Conservation (phyloP, 208 protist genomes). For the Strigomonas culicis region DNA sequence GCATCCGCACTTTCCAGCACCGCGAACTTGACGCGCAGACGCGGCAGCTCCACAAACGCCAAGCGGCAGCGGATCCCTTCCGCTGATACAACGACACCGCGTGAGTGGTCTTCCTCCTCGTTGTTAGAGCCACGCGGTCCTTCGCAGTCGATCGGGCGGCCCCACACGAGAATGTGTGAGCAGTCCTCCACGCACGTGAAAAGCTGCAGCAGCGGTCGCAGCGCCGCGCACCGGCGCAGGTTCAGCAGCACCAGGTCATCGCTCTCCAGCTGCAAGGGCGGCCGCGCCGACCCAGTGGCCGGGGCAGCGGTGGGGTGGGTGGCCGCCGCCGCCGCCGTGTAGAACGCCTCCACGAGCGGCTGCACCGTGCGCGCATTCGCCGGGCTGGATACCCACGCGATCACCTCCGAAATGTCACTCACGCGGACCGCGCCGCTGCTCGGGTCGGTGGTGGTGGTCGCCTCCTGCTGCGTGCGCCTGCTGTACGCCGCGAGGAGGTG, state of each 20-base stretch:
- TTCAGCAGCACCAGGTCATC: conserved; percentile 47
- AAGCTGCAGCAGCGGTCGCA: conserved; percentile 48
- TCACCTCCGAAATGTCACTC: conserved; percentile 22
- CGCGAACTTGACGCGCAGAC: conserved; percentile 81
- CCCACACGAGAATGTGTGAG: conserved; percentile 89
- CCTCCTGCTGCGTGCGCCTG: conserved; percentile 16
- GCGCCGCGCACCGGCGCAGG: conserved; percentile 25
- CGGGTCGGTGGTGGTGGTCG: conserved; percentile 16
- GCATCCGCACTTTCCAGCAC: conserved; percentile 33
- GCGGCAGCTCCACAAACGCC: conserved; percentile 81
- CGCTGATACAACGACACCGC: neutral
- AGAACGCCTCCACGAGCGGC: conserved; percentile 3
- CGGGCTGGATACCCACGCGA: conserved; percentile 19
- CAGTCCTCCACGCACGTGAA: conserved; percentile 72
- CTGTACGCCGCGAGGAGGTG: conserved; percentile 15
- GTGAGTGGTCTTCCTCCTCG: neutral
- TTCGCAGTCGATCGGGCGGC: neutral
- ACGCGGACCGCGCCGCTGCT: neutral
- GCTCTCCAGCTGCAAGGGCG: neutral
- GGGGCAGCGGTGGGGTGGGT: neutral
- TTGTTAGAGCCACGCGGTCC: conserved; percentile 3
- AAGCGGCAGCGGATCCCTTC: neutral
- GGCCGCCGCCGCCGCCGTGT: neutral
- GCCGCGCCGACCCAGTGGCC: conserved; percentile 1
- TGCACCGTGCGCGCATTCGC: conserved; percentile 16